Evolutionary conservation across 306 rosid genomes (phyloP).

Genomic region (Cercis canadensis): DNA sequence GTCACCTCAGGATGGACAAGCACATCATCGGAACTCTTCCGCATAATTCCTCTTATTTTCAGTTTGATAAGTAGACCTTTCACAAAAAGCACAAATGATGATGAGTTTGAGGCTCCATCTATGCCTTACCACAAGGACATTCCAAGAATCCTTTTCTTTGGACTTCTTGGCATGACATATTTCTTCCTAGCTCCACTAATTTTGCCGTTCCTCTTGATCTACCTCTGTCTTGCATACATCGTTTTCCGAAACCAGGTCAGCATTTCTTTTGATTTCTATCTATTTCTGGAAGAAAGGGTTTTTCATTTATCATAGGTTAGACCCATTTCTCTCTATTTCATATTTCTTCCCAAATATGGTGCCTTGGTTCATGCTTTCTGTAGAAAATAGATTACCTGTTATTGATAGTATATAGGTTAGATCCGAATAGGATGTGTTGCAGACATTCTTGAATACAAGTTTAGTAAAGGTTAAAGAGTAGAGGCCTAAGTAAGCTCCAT

Average conservation of each 20-base stretch:
- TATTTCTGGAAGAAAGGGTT: slow-evolving; percentile 21
- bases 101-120: slow-evolving; percentile 74
- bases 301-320: background rate
- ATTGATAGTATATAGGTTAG: background rate
- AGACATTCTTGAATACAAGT: background rate
- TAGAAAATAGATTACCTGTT: background rate
- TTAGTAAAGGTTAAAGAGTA: background rate
- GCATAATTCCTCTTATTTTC: slow-evolving; percentile 62
- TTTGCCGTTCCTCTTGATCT: slow-evolving; percentile 83
- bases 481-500: slow-evolving; percentile 13
- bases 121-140: slow-evolving; percentile 68
- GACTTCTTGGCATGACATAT: slow-evolving; percentile 91
- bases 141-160: slow-evolving; percentile 86
- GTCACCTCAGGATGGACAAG: slow-evolving; percentile 98
- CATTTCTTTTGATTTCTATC: slow-evolving; percentile 24
- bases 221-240: slow-evolving; percentile 79
- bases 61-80: slow-evolving; percentile 68
- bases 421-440: background rate
- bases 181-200: slow-evolving; percentile 95
- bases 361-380: background rate
- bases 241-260: slow-evolving; percentile 87
- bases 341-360: no score
- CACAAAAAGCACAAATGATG: slow-evolving; percentile 35
- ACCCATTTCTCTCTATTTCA: no score
- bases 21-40: slow-evolving; percentile 78